These are phyloP conservation scores for Cordyceps fumosorosea DNA, from an alignment of 2,329 filamentous ascomycete genomes.

Conservation along the genomic window DNA sequence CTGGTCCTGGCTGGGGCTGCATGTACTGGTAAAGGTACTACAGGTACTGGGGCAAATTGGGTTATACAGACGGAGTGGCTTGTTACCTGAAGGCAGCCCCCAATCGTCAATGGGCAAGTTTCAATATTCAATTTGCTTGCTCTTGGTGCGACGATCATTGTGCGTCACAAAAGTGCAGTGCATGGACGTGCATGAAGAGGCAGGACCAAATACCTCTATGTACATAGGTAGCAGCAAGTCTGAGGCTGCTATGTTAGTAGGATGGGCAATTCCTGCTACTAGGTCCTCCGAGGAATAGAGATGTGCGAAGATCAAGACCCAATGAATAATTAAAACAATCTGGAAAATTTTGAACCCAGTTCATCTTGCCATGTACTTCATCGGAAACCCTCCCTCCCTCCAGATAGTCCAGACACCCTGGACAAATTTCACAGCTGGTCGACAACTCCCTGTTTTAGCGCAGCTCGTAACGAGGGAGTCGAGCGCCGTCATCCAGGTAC, in stretches of 20 bases:
- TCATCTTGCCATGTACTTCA: too few species aligned
- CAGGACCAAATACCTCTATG: neutral
- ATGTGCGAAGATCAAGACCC: neutral
- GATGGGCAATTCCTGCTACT: neutral
- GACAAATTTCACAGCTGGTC: neutral
- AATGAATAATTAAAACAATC: neutral
- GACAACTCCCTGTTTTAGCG: slow-evolving; percentile 2
- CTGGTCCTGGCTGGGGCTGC: neutral
- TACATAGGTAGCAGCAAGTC: too few species aligned
- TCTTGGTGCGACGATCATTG: neutral
- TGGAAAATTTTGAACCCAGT: neutral
- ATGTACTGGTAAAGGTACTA: too few species aligned
- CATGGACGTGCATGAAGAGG: neutral
- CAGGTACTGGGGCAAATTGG: too few species aligned
- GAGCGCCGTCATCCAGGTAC: neutral
- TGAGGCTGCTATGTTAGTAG: too few species aligned
- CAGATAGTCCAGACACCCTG: neutral
- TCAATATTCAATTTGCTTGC: neutral
- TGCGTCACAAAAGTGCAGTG: neutral
- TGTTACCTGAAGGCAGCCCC: too few species aligned
- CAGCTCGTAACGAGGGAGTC: neutral
- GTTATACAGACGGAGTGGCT: too few species aligned
- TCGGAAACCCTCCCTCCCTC: neutral
- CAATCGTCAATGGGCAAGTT: neutral
- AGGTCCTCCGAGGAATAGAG: neutral